phyloP scores from a whole-genome alignment of 495 filamentous ascomycete species.

The Rusavskia elegans region DNA sequence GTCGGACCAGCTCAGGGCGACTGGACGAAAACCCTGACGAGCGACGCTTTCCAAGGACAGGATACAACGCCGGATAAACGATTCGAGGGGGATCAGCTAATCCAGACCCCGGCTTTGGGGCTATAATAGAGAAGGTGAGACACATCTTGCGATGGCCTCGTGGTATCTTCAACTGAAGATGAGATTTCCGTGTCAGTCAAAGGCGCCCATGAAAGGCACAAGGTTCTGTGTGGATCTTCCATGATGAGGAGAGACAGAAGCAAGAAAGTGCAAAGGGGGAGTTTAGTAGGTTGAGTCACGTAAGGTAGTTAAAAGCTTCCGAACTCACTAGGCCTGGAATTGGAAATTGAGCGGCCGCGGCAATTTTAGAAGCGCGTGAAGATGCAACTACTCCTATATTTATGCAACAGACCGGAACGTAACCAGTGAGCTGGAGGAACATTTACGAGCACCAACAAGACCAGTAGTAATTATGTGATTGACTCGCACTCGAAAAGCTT shows the following conservation, averaged over 20 bases:
- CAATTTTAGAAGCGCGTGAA: no score
- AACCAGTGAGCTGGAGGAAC: no score
- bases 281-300: no score
- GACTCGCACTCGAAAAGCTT: no score
- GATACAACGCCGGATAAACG: conserved; percentile 22
- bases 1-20: not conserved
- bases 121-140: conserved; percentile 32
- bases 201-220: not conserved
- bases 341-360: no score
- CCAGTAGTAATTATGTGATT: no score
- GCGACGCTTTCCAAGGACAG: conserved; percentile 7
- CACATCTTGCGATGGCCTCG: conserved; percentile 21
- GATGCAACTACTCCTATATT: no score
- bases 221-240: not conserved
- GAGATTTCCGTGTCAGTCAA: no score
- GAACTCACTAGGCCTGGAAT: no score
- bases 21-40: conserved; percentile 7
- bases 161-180: not conserved
- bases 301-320: no score
- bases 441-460: no score
- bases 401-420: no score
- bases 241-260: not conserved
- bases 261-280: not conserved
- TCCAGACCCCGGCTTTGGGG: conserved; percentile 60
- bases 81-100: conserved; percentile 32